Evolutionary conservation across 2,329 filamentous ascomycete species (phyloP).

Genomic region (Endoconidiophora polonica): DNA sequence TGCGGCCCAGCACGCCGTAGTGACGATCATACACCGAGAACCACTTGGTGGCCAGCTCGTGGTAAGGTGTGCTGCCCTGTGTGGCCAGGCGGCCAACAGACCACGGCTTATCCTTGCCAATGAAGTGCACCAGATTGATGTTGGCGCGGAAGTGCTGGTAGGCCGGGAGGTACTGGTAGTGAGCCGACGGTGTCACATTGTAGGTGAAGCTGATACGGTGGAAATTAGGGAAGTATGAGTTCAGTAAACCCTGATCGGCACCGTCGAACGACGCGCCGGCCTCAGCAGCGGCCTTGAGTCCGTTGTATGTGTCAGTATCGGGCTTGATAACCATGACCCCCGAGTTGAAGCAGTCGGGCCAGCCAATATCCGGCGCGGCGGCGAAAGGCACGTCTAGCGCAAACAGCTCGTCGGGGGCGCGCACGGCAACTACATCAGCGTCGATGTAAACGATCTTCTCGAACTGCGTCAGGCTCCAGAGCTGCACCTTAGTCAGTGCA

Average conservation of each 20-base stretch:
- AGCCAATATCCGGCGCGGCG: conserved; percentile 84
- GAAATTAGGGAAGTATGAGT: conserved; percentile 83
- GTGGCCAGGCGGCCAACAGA: conserved; percentile 38
- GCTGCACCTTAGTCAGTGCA: conserved; percentile 87
- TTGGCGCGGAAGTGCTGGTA: conserved; percentile 83
- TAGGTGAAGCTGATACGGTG: conserved; percentile 87
- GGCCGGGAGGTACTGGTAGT: conserved; percentile 94
- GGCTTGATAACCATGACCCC: conserved; percentile 86
- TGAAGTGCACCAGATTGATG: conserved; percentile 88
- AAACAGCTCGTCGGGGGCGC: conserved; percentile 88
- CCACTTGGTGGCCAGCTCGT: conserved; percentile 75
- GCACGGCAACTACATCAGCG: conserved; percentile 77
- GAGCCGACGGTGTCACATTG: conserved; percentile 90
- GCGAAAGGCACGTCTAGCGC: conserved; percentile 41
- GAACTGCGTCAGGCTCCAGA: conserved; percentile 86
- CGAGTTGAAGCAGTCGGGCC: conserved; percentile 97
- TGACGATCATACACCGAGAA: conserved; percentile 90
- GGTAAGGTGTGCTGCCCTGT: conserved; percentile 23
- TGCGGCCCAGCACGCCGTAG: conserved; percentile 35
- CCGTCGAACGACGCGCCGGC: conserved; percentile 89
- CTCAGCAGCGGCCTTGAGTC: conserved; percentile 67
- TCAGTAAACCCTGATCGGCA: conserved; percentile 86
- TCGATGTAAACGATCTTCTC: conserved; percentile 89
- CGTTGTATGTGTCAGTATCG: conserved; percentile 74
- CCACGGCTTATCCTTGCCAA: conserved; percentile 86